Evolutionary conservation across 768 basidiomycete genomes (phyloP), one percentile per base, ranked within the genome.

Genomic region (Panellus pusillus): DNA sequence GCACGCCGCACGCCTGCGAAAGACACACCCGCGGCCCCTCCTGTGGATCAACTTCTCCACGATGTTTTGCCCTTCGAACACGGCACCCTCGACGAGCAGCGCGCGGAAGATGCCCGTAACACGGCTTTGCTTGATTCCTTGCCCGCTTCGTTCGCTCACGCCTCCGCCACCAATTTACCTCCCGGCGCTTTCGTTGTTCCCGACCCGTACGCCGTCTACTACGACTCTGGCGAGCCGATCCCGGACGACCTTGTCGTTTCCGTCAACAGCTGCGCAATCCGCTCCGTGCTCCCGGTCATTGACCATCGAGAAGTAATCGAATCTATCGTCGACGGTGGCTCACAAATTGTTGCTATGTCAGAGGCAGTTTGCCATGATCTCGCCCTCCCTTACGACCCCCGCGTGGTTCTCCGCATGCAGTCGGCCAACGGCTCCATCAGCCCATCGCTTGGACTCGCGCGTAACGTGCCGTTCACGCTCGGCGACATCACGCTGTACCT

Each of bases 331-430:
- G 65, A 65, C 44, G 57, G 45, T 17, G 63, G 65, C 9, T 63
- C 55, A 1, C 50, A 61, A 11, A 63, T 67, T 19, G 38, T 61
- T 17, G 48, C 60, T 0, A 67, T 67, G 64, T 64, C 64, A 0
- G 62, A 65, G 28, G 58, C 42, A 0, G 42, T 65, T 13, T 56
- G 52, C 11, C 56, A 61, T 32, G 32, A 52, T 2, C 31, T 54
- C 5, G 39, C 15, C 1, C 44, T 54, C 6, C 17, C 46, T 2
- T 47, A 47, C 19, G 52, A 54, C 28, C 52, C 52, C 1, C 38
- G 32, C 15, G 42, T 54, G 11, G 13, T 47, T 31, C 31, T 54
- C 0, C 28, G 29, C n/a, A 54, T 54, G 52, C 52, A 54, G 14
- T 54, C 52, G 0, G 52, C 52, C 18, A 54, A 54, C n/a, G 40